Conservation (phyloP, 495 filamentous ascomycete species). For the Usnea hakonensis region DNA sequence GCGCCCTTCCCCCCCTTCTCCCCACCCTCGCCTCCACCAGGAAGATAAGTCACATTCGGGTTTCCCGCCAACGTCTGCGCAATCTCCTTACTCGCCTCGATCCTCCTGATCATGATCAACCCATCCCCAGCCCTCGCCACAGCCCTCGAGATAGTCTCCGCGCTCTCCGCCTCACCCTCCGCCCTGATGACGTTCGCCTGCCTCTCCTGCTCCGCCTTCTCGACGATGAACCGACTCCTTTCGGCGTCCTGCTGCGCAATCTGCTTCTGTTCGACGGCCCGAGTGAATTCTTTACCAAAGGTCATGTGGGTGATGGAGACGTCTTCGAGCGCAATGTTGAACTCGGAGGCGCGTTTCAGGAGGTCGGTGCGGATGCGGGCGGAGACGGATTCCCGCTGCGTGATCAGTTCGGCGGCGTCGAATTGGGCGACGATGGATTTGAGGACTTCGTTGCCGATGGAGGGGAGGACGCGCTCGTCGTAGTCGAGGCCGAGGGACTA, state of each 20-base stretch:
- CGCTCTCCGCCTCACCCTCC: conserved; percentile 93
- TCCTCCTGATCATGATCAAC: conserved; percentile 88
- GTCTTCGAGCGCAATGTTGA: conserved; percentile 98
- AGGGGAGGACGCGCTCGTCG: conserved; percentile 97
- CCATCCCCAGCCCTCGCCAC: conserved; percentile 90
- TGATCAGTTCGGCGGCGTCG: conserved; percentile 98
- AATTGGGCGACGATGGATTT: conserved; percentile 99
- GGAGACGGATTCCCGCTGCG: conserved; percentile 91
- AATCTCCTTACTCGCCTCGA: conserved; percentile 96
- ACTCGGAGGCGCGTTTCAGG: conserved; percentile 89
- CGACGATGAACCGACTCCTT: conserved; percentile 93
- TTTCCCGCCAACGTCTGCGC: conserved; percentile 81
- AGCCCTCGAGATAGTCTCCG: conserved; percentile 84
- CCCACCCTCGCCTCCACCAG: conserved; percentile 56
- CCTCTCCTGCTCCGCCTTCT: conserved; percentile 97
- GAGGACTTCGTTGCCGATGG: conserved; percentile 99
- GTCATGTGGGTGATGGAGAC: conserved; percentile 99
- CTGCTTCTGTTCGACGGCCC: conserved; percentile 99
- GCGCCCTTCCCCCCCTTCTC: conserved; percentile 57
- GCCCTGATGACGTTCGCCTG: conserved; percentile 97
- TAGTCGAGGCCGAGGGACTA: conserved; percentile 87
- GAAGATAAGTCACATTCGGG: conserved; percentile 94
- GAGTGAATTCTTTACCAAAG: conserved; percentile 98
- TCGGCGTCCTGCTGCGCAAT: conserved; percentile 99
- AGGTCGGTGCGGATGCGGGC: conserved; percentile 94